Conservation (phyloP, 805 yeast genomes). For the Candida oleophila region DNA sequence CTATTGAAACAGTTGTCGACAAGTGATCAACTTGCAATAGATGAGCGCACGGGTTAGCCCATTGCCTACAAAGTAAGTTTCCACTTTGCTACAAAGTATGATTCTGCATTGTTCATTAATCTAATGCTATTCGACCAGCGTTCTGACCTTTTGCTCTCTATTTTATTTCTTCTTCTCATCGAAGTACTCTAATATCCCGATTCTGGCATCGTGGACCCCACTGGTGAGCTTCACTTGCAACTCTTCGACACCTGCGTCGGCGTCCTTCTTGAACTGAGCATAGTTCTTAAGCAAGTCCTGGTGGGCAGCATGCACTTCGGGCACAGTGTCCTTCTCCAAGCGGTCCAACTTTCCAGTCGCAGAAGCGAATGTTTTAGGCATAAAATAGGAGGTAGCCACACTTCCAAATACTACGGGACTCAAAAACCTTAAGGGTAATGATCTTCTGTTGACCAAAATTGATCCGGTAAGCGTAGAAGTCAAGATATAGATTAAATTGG, state of each 20-base stretch:
- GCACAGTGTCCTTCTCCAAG: conserved; percentile 28
- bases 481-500: conserved; percentile 52
- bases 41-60: no score
- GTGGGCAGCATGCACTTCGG: conserved; percentile 30
- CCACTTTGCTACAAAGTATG: no score
- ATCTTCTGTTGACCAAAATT: conserved; percentile 46
- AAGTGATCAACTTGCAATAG: no score
- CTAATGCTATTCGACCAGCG: no score
- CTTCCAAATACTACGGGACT: conserved; percentile 53
- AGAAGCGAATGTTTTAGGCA: conserved; percentile 50
- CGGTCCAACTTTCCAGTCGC: conserved; percentile 21
- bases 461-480: conserved; percentile 59
- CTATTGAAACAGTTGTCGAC: no score
- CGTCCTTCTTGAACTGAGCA: conserved; percentile 10
- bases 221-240: conserved; percentile 17
- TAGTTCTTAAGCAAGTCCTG: conserved; percentile 11
- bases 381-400: conserved; percentile 41
- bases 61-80: no score
- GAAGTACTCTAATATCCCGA: conserved; percentile 9
- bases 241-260: conserved; percentile 9
- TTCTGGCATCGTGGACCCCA: conserved; percentile 27
- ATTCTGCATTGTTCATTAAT: no score
- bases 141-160: background rate
- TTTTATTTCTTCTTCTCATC: conserved; percentile 7
- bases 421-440: conserved; percentile 49